phyloP scores from a whole-genome alignment of 2,329 filamentous ascomycete species.

The Raffaelea albimanens region DNA sequence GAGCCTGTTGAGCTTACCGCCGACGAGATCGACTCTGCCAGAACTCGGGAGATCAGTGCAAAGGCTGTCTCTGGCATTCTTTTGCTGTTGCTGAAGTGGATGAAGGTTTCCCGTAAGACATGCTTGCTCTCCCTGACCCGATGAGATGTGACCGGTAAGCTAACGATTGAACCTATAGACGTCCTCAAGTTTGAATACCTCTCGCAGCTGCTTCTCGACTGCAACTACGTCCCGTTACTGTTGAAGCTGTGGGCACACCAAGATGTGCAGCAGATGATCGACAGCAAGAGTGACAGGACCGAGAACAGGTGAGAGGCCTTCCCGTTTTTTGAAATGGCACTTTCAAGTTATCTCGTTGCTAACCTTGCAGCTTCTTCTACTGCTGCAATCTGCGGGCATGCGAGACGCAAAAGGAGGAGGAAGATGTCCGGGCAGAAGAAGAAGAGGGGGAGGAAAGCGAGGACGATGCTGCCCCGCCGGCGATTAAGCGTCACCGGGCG shows the following conservation, averaged over 20 bases:
- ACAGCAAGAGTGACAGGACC: constrained; percentile 72
- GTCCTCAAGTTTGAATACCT: constrained; percentile 94
- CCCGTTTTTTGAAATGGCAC: neutral
- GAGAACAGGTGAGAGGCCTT: constrained; percentile 56
- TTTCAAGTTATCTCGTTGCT: neutral
- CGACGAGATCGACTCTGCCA: constrained; percentile 73
- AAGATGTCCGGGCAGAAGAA: constrained; percentile 20
- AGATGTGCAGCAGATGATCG: constrained; percentile 83
- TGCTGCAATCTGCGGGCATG: constrained; percentile 61
- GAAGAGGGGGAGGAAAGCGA: constrained; percentile 44
- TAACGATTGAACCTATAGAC: constrained; percentile 39
- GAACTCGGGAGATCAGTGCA: constrained; percentile 76
- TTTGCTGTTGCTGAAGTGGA: constrained; percentile 87
- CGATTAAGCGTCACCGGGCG: constrained; percentile 56
- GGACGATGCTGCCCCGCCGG: constrained; percentile 75
- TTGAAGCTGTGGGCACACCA: constrained; percentile 91
- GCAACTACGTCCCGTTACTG: constrained; percentile 86
- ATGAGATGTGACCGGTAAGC: no score
- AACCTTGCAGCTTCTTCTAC: constrained; percentile 68
- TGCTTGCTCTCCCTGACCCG: no score
- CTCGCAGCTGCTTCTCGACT: constrained; percentile 85
- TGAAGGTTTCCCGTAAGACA: constrained; percentile 88
- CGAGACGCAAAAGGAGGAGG: constrained; percentile 23
- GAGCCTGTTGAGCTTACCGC: constrained; percentile 37
- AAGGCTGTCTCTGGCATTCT: constrained; percentile 90